These are phyloP conservation scores for Sugiyamaella xylanicola DNA, from an alignment of 1,139 yeast species.

Conservation along the genomic window DNA sequence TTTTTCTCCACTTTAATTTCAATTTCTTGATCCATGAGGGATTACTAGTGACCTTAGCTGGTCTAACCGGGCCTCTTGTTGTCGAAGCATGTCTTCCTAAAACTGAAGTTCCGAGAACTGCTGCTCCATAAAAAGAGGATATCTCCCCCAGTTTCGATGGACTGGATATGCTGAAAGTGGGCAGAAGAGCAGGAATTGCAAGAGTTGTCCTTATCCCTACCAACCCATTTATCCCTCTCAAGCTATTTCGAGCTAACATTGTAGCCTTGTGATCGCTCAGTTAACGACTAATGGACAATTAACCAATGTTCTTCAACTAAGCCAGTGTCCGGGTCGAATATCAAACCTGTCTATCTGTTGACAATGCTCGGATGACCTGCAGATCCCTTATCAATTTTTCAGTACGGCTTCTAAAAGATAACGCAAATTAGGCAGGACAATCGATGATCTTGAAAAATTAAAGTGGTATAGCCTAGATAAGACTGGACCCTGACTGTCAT, in stretches of 20 bases:
- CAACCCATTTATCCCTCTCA: not conserved
- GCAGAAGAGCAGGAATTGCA: too few species aligned
- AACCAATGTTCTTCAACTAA: too few species aligned
- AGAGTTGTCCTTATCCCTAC: too few species aligned
- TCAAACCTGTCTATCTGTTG: not conserved
- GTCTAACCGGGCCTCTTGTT: not conserved
- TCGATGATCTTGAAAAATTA: conserved; percentile 1
- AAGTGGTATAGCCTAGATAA: not conserved
- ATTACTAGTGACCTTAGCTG: conserved; percentile 1
- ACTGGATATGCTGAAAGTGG: conserved; percentile 4
- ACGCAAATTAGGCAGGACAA: not conserved
- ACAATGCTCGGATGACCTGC: not conserved
- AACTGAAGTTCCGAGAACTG: not conserved
- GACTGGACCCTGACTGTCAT: not conserved
- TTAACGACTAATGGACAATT: not conserved
- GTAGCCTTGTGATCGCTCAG: too few species aligned
- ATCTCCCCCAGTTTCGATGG: too few species aligned
- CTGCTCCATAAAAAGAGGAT: too few species aligned
- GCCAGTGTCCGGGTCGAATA: too few species aligned
- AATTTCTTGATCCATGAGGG: conserved; percentile 21
- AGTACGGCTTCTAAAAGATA: conserved; percentile 16
- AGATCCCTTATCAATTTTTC: conserved; percentile 7
- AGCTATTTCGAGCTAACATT: not conserved
- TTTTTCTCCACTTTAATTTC: conserved; percentile 27
- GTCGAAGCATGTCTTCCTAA: not conserved